Base-by-base conservation (phyloP, 768 basidiomycete species). In the Lentinula lateritia region DNA sequence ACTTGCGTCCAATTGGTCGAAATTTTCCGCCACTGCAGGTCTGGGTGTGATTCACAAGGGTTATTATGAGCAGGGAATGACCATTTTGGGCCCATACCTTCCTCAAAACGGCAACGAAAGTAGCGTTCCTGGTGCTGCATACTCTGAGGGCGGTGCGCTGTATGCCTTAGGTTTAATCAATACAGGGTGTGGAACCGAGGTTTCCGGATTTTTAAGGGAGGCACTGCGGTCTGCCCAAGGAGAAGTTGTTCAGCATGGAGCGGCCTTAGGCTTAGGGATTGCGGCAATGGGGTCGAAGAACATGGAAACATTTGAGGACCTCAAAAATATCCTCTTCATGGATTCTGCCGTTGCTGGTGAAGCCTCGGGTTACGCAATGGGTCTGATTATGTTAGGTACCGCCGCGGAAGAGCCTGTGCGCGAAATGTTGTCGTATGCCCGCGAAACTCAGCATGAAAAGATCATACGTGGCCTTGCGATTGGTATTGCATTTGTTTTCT, bases 371-470 rank as follows among this genome's bases (percentile, higher is more conserved):
- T 98, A 93, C 73, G 91, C 95, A 1, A 98, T 99, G 95, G 97
- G 97, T 36, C 80, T 99, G 58, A 85, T 98, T 70, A 98, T 98
- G 95, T 83, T 99, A 6, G 97, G 95, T n/a, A 95, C 93, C 2
- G 95, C 86, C 15, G 87, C 87, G 46, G 78, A 81, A 34, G 87
- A 85, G 41, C 85, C 87, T 58, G 85, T 94, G 39, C 88, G 92
- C 34, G 97, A 99, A 76, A 98, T 98, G 96, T 78, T 98, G 61
- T 84, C 89, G 57, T 99, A 99, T 69, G 95, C 97, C 34, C 85
- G 90, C 60, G 97, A 99, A 71, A 99, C 97, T 1, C 94, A 97
- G 69, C 97, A 98, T 71, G 97, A 99, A 78, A 99, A 98, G 79
- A 98, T 98, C 69, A 98, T 98, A 60, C 89, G 97, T 50, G 95